These are phyloP conservation scores for Apiotrichum domesticum DNA, from an alignment of 1,284 basidiomycete species.

Conservation along the genomic window DNA sequence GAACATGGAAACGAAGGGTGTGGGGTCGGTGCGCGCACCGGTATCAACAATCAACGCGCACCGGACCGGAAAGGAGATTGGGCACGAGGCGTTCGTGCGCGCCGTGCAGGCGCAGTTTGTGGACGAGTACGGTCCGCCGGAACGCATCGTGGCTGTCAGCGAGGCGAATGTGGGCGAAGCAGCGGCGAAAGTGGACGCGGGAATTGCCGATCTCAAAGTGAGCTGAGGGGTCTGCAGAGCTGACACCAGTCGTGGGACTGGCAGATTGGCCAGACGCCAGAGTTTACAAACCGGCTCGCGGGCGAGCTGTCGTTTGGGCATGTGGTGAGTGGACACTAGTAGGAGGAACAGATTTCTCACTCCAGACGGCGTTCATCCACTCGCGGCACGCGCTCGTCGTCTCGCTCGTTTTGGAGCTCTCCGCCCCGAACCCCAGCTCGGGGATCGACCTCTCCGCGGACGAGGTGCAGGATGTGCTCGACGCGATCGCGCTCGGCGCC, in stretches of 20 bases:
- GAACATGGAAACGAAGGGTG: slow-evolving; percentile 73
- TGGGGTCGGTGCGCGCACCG: slow-evolving; percentile 80
- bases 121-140: slow-evolving; percentile 55
- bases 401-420: slow-evolving; percentile 46
- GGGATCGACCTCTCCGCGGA: too few species aligned
- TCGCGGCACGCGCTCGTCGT: slow-evolving; percentile 51
- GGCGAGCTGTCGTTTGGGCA: slow-evolving; percentile 30
- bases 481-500: slow-evolving; percentile 31
- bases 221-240: neutral
- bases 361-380: slow-evolving; percentile 45
- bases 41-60: slow-evolving; percentile 72
- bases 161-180: slow-evolving; percentile 59
- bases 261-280: slow-evolving; percentile 89
- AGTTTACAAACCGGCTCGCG: slow-evolving; percentile 58
- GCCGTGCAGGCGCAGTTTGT: slow-evolving; percentile 69
- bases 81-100: slow-evolving; percentile 64
- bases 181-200: slow-evolving; percentile 58
- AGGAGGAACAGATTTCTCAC: slow-evolving; percentile 35
- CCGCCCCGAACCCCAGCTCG: slow-evolving; percentile 86
- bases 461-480: slow-evolving; percentile 26
- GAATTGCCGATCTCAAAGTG: slow-evolving; percentile 56
- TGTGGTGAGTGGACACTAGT: slow-evolving; percentile 50
- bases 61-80: slow-evolving; percentile 46
- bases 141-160: slow-evolving; percentile 52
- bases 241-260: slow-evolving; percentile 75